Base-by-base conservation (phyloP, 2,329 filamentous ascomycete species). In the Trichoderma aggressivum region DNA sequence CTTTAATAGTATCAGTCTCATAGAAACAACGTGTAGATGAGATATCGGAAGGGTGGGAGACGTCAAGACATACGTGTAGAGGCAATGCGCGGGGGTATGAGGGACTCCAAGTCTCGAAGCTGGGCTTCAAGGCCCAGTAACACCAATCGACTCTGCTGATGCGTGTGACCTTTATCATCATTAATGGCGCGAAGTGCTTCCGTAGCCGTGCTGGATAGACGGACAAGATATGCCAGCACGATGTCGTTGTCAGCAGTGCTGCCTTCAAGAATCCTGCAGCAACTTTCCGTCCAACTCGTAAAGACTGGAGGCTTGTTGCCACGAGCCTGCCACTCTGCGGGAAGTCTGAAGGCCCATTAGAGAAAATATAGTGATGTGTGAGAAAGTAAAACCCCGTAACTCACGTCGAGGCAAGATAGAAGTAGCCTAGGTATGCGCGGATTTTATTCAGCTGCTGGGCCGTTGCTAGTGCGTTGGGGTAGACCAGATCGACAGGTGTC, bases 71-170 rank as follows among this genome's bases (percentile, higher is more conserved):
- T 73, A 77, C 74, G 61, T 26, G 72, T 70, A 11, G 76, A 74
- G 3, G 79, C 76, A 21, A 84, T 71, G 10, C 79, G 74, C 1
- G 75, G 73, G 0, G 82, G 75, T 65, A 87, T 82, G 3, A 71
- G 72, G 7, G 75, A 72, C 53, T 82, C 79, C 74, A 83, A 81
- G 50, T 86, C 82, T n/a, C 75, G 74, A 10, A 85, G 76, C 73
- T 87, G 85, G 3, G 82, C 76, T 71, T 86, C 84, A 32, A 87
- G 80, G 0, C 86, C 86, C 2, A 82, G 78, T n/a, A 85, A 75
- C 72, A 87, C 79, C 21, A 87, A 79, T 3, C 79, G 77, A 24
- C 78, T 79, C 58, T 86, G 84, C 70, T 85, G 81, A 47, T 82
- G 78, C 7, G 75, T 75, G 56, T 78, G 77, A 43, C 75, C 70